Conservation (phyloP, 1,139 yeast genomes). For the Zygosaccharomyces sapae region DNA sequence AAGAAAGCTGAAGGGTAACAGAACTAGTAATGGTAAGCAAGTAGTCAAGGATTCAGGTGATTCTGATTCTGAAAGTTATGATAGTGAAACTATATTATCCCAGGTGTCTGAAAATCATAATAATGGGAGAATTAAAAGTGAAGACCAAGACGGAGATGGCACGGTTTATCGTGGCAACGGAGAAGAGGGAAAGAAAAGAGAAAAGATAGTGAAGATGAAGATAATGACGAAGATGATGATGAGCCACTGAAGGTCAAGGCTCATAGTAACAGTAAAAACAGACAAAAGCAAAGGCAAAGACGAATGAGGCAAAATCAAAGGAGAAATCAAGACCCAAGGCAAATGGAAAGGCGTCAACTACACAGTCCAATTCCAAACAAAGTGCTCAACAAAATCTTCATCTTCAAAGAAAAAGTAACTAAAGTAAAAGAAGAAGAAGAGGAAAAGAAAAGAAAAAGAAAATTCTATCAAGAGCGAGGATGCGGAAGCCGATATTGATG, state of each 20-base stretch:
- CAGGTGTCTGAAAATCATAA: slow-evolving; percentile 13
- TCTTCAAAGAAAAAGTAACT: slow-evolving; percentile 2
- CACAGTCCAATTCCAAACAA: background rate
- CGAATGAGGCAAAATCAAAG: slow-evolving; percentile 8
- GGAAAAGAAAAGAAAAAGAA: slow-evolving; percentile 10
- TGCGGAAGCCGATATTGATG: slow-evolving; percentile 39
- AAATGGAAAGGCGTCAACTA: slow-evolving; percentile 1
- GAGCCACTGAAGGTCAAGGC: slow-evolving; percentile 1
- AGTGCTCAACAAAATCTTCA: slow-evolving; percentile 2
- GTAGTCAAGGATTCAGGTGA: slow-evolving; percentile 6
- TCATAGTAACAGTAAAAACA: background rate
- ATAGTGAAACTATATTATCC: slow-evolving; percentile 19
- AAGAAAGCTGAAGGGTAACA: slow-evolving; percentile 10
- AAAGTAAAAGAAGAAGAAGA: slow-evolving; percentile 2
- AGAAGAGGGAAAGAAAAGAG: too few species aligned
- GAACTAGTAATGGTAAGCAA: slow-evolving; percentile 7
- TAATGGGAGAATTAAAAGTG: slow-evolving; percentile 4
- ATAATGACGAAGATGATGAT: background rate
- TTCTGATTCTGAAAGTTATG: slow-evolving; percentile 9
- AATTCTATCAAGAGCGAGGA: slow-evolving; percentile 12
- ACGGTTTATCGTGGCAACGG: background rate
- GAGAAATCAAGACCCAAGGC: slow-evolving; percentile 4
- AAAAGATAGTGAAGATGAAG: background rate
- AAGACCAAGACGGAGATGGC: background rate
- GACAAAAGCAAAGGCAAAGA: background rate